Evolutionary conservation across 148 eudicot genomes (phyloP), one percentile per base, ranked within the genome.

Genomic region (Rhododendron henanense): DNA sequence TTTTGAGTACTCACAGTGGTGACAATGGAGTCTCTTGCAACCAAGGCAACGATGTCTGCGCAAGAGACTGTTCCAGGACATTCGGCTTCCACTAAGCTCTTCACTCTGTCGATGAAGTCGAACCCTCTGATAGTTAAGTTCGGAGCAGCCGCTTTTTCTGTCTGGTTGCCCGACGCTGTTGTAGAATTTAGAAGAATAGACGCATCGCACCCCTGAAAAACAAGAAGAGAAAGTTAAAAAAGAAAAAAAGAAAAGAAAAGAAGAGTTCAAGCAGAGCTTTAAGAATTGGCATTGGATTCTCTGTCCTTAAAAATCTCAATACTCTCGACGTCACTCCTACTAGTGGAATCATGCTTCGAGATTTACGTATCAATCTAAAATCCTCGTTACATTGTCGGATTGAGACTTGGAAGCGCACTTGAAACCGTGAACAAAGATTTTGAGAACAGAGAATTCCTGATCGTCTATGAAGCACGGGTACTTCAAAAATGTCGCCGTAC

Each of bases 51-150:
- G 76, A 84, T 85, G 71, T 92, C 93, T 13, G 93, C 93, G 77
- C 93, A 92, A 33, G 93, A 92, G n/a, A 92, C 93, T 25, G 87
- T 75, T 3, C 92, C 92, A 4, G 93, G 92, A 45, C 93, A 92
- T 77, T 88, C 89, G 4, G 87, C 88, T 87, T 92, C 93, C 39
- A 92, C 79, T 39, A 87, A 80, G 79, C 85, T 83, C 53, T 92
- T 92, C 44, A 90, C 85, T 83, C 81, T 41, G 61, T 92, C 93
- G 11, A 92, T 89, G 79, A 92, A 88, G 53, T 6, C 77, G 78
- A 90, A 92, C 16, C 92, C 92, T 79, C 91, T 78, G 0, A 92
- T n/a, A 4, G 88, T 85, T 33, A 11, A 85, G 77, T 92, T 92
- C 2, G 93, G 92, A 19, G 48, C 0, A 5, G 89, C 86, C 2